A percentile compares a stretch with the other conserved stretches of the same genome.
Evolutionary conservation across 345 rosid genomes (phyloP).

Genomic region (Nephelium lappaceum): DNA sequence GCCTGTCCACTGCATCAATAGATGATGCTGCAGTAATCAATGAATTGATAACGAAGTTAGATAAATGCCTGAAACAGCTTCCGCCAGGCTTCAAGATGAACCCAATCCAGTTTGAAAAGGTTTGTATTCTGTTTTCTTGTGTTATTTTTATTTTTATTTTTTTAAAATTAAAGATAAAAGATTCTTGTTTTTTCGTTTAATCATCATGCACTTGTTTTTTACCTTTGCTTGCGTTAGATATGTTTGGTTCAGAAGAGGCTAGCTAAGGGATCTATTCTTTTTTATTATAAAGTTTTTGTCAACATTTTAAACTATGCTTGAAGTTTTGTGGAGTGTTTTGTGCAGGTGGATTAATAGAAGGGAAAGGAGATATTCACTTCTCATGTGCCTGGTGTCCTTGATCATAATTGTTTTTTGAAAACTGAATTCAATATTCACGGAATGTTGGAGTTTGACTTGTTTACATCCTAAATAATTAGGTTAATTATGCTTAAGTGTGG

Average conservation of each 20-base stretch:
- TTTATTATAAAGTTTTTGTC: not conserved
- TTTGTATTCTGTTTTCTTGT: not conserved
- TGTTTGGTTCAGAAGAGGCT: not conserved
- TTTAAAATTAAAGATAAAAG: not conserved
- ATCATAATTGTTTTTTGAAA: not conserved
- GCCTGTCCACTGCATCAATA: conserved; percentile 39
- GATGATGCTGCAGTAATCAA: conserved; percentile 61
- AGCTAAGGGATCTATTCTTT: not conserved
- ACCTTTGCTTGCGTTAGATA: not conserved
- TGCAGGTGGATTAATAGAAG: not conserved
- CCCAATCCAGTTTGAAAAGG: conserved; percentile 81
- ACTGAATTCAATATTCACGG: not conserved
- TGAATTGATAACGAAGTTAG: conserved; percentile 51
- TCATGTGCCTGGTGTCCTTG: not conserved
- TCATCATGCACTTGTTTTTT: not conserved
- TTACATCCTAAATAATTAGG: not conserved
- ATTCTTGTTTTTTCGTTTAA: not conserved
- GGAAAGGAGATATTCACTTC: not conserved
- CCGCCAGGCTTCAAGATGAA: conserved; percentile 63
- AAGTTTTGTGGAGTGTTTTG: not conserved
- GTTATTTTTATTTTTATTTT: not conserved
- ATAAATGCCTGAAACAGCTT: conserved; percentile 43
- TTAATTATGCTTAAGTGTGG: not conserved
- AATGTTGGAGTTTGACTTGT: not conserved
- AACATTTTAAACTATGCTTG: not conserved